A percentile compares a stretch with the other conserved stretches of the same genome.
These are phyloP conservation scores for Eugenia klotzschiana DNA, from an alignment of 441 rosid species.

Conservation along the genomic window DNA sequence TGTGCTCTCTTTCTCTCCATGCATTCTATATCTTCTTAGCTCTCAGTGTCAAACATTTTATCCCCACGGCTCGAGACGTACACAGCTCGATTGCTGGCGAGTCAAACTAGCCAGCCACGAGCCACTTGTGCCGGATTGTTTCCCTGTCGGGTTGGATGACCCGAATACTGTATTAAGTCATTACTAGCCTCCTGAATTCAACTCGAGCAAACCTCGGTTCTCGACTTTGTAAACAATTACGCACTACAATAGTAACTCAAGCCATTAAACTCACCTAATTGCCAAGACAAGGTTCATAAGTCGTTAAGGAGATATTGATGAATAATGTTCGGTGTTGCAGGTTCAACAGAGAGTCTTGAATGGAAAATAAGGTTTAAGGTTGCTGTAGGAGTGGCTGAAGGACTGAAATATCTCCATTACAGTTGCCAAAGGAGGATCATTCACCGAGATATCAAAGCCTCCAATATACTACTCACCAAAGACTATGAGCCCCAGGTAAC, in stretches of 20 bases:
- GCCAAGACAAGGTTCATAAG: background rate
- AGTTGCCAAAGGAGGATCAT: slow-evolving; percentile 70
- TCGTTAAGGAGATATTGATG: background rate
- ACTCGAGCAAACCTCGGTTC: background rate
- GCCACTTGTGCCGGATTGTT: background rate
- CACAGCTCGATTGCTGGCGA: background rate
- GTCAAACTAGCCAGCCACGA: background rate
- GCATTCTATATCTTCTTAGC: background rate
- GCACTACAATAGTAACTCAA: background rate
- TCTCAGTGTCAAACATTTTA: background rate
- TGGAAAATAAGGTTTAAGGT: slow-evolving; percentile 61
- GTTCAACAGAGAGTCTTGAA: slow-evolving; percentile 35
- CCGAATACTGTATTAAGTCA: background rate
- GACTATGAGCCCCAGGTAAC: slow-evolving; percentile 64
- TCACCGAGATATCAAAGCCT: slow-evolving; percentile 76
- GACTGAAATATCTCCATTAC: slow-evolving; percentile 54
- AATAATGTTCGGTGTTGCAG: slow-evolving; percentile 10
- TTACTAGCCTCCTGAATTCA: background rate
- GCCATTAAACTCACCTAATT: background rate
- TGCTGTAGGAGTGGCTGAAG: slow-evolving; percentile 54
- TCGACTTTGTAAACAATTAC: background rate
- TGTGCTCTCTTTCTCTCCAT: background rate
- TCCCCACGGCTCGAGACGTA: background rate
- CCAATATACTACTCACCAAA: slow-evolving; percentile 60
- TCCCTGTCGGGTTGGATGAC: background rate